Evolutionary conservation across 495 filamentous ascomycete genomes (phyloP).

Genomic region (Hypoxylon lienhwacheense): DNA sequence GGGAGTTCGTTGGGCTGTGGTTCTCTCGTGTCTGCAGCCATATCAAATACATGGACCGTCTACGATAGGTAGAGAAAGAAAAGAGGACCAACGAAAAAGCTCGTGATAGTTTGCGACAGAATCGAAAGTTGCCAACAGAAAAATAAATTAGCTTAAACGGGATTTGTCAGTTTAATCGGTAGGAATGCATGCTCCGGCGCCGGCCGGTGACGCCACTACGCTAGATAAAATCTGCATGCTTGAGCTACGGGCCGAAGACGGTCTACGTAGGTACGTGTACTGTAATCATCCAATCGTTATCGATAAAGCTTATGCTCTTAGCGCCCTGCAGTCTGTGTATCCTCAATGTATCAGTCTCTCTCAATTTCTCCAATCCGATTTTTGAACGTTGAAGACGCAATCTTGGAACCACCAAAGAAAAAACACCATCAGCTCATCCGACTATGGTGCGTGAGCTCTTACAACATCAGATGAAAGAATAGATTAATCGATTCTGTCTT

Average conservation of each 20-base stretch:
- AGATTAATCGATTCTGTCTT: conserved; percentile 10
- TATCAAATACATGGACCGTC: conserved; percentile 14
- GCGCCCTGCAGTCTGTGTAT: conserved; percentile 3
- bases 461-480: neutral
- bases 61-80: conserved; percentile 2
- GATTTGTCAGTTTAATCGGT: conserved; percentile 36
- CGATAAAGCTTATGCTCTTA: conserved; percentile 39
- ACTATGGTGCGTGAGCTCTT: neutral
- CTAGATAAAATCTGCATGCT: too few relatives aligned
- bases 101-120: conserved; percentile 24
- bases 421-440: conserved; percentile 6
- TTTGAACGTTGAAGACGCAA: neutral
- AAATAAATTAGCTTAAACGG: conserved; percentile 16
- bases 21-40: conserved; percentile 43
- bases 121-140: conserved; percentile 25
- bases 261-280: neutral
- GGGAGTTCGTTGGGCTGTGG: conserved; percentile 51
- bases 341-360: too few relatives aligned
- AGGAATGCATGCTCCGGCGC: conserved; percentile 32
- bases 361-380: too few relatives aligned
- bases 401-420: neutral
- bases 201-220: conserved; percentile 27
- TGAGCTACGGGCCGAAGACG: conserved; percentile 12
- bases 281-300: conserved; percentile 26
- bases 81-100: conserved; percentile 13